Base-by-base conservation (phyloP, 495 filamentous ascomycete genomes). In the Collariella sp. region DNA sequence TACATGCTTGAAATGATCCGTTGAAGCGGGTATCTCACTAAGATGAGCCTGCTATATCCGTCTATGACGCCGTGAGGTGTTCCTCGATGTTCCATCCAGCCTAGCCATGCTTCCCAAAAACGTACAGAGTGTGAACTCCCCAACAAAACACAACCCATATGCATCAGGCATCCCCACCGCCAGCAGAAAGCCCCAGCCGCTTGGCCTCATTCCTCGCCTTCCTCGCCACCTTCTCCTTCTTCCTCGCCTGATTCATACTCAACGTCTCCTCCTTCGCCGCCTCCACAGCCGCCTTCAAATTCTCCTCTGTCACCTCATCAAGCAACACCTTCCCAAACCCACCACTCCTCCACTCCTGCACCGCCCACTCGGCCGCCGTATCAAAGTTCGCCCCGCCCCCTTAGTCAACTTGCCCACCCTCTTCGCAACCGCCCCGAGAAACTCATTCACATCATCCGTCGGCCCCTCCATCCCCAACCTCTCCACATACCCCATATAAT, bases 321-420 rank as follows among this genome's bases (percentile, higher is more conserved):
- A 98, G 72, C 22, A 91, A 63, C 58, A 95, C 91, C 43, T 73
- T 75, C 7, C 90, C 93, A 44, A 96, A 62, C 34, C 77, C 69
- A 2, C 93, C 94, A 18, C 74, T 72, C 47, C 94, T 77, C 85
- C 89, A 98, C 65, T 85, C 80, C 69, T 89, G 83, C 1, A 98
- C 78, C 43, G 94, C 73, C 82, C 89, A 90, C 46, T 91, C 69
- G 2, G 93, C 91, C 15, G 89, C 78, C 22, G 78, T 79, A 49
- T 90, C 87, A 12, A 80, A 66, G 62, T 87, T 87, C 7, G 84
- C 81, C 11, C 77, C 65, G 88, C 89, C 10, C 88, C 88, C 60
- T 87, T 90, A 44, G 71, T 66, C 35, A 98, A 72, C 52, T 88
- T 80, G 11, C 93, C 93, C 7, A 86, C 88, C 46, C 84, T 79